Evolutionary conservation across 192 early-diverging fungal species (phyloP).

Genomic region (Gonapodya prolifera): DNA sequence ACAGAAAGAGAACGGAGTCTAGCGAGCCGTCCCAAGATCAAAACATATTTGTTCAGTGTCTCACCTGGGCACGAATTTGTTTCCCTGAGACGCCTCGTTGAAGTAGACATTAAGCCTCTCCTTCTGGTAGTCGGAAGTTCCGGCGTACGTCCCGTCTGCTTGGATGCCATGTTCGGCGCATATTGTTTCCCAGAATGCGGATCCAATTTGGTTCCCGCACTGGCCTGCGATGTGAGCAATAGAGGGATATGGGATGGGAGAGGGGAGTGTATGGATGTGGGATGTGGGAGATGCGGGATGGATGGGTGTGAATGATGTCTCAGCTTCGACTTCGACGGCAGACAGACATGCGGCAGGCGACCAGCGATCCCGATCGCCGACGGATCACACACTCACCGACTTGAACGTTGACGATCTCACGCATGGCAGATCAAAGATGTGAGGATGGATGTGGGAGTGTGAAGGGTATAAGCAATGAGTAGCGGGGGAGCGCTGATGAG

Average conservation of each 20-base stretch:
- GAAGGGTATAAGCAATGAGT: not conserved
- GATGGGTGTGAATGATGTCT: not conserved
- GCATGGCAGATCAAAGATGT: conserved; percentile 5
- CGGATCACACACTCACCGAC: not conserved
- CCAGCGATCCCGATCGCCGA: not conserved
- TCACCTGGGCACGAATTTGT: not conserved
- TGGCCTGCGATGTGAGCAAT: no score
- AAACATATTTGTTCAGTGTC: not conserved
- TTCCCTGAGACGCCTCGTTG: not conserved
- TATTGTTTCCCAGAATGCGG: conserved; percentile 10
- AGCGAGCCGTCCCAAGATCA: not conserved
- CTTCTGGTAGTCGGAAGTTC: conserved; percentile 7
- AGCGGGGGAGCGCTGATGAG: not conserved
- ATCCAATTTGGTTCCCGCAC: conserved; percentile 19
- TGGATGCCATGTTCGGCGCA: conserved; percentile 10
- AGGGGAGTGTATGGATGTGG: not conserved
- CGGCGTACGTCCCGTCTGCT: conserved; percentile 11
- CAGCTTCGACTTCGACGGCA: not conserved
- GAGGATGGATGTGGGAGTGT: not conserved
- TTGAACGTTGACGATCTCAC: conserved; percentile 22
- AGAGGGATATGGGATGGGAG: conserved; percentile 7
- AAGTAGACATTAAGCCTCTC: conserved; percentile 5
- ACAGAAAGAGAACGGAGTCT: not conserved
- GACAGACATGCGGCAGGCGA: not conserved
- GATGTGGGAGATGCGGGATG: not conserved